phyloP scores from a whole-genome alignment of 176 grass and related monocot genomes.

The Elaeis guineensis region DNA sequence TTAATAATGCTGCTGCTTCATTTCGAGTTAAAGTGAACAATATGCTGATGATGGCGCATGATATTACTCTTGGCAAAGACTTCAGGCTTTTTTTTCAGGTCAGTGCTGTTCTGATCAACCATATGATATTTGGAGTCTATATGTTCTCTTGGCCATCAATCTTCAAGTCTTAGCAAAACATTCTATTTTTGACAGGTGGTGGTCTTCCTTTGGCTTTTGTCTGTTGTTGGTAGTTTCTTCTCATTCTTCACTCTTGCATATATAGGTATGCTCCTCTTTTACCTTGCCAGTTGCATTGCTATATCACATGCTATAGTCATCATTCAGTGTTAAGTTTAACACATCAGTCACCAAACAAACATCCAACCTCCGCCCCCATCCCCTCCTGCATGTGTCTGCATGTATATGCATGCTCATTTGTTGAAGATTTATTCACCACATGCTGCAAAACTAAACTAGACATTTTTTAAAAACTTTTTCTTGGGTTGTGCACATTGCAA shows the following conservation, averaged over 20 bases:
- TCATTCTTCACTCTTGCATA: slow-evolving; percentile 83
- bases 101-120: not conserved
- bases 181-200: slow-evolving; percentile 44
- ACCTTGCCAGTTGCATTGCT: not conserved
- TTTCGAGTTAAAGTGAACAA: slow-evolving; percentile 91
- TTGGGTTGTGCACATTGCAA: too few relatives aligned
- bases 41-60: slow-evolving; percentile 89
- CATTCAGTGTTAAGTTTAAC: too few relatives aligned
- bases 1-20: slow-evolving; percentile 62
- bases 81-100: slow-evolving; percentile 87
- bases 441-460: too few relatives aligned
- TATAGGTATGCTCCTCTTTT: slow-evolving; percentile 53
- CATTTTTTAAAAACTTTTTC: too few relatives aligned
- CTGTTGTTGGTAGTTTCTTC: slow-evolving; percentile 74
- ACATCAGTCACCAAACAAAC: too few relatives aligned
- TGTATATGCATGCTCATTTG: too few relatives aligned
- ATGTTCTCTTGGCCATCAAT: too few relatives aligned
- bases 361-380: too few relatives aligned
- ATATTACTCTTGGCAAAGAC: slow-evolving; percentile 89
- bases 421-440: too few relatives aligned
- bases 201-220: slow-evolving; percentile 69
- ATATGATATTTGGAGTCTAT: not conserved
- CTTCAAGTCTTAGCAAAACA: too few relatives aligned
- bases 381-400: too few relatives aligned
- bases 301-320: too few relatives aligned